phyloP scores from a whole-genome alignment of 2,329 filamentous ascomycete species.

The Talaromyces sp. region DNA sequence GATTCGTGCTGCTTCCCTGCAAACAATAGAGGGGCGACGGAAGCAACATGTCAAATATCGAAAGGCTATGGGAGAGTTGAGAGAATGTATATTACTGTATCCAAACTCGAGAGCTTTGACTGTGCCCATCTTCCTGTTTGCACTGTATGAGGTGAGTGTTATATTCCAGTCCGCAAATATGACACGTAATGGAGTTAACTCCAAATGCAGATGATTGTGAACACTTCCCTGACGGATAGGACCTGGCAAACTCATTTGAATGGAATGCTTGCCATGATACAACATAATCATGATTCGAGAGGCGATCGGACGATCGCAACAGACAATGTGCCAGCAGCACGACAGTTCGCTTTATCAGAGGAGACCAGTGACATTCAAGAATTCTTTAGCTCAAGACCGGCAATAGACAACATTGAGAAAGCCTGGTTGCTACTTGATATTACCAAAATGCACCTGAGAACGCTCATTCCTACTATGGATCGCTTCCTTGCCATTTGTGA shows the following conservation, averaged over 20 bases:
- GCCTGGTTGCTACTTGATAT: constrained; percentile 7
- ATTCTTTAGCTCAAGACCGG: not conserved
- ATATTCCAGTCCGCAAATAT: too few relatives aligned
- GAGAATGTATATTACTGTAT: constrained; percentile 1
- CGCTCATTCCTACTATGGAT: not conserved
- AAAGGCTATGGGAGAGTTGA: not conserved
- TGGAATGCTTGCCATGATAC: constrained; percentile 8
- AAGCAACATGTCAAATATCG: constrained; percentile 3
- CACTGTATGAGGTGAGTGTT: constrained; percentile 1
- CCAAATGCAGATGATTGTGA: not conserved
- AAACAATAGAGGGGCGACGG: not conserved
- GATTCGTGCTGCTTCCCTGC: not conserved
- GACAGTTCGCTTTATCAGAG: not conserved
- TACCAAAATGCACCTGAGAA: not conserved
- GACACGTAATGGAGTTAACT: not conserved
- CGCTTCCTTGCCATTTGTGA: not conserved
- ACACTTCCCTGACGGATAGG: not conserved
- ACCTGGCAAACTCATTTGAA: constrained; percentile 11
- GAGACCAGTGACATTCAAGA: not conserved
- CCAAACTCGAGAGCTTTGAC: constrained; percentile 1
- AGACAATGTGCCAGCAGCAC: not conserved
- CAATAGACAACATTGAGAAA: not conserved
- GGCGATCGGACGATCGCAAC: not conserved
- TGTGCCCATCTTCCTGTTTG: constrained; percentile 12
- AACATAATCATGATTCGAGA: not conserved